Evolutionary conservation across 306 rosid species (phyloP).

Genomic region (Leucaena leucocephala): DNA sequence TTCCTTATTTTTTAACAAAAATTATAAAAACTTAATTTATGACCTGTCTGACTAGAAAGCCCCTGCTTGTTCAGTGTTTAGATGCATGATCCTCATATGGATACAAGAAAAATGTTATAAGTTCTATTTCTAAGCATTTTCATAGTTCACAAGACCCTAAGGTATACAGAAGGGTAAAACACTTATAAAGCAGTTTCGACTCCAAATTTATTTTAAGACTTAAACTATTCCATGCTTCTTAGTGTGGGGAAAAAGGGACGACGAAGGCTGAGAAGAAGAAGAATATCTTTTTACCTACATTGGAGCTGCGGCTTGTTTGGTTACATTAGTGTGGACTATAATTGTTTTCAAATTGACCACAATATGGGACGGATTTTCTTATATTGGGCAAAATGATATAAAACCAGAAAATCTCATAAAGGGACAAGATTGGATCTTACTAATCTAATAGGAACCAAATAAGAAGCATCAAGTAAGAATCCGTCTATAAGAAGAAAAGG

Average conservation of each 20-base stretch:
- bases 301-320: background rate
- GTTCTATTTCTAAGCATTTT: conserved; percentile 18
- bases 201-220: background rate
- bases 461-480: conserved; percentile 35
- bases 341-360: conserved; percentile 23
- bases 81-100: conserved; percentile 21
- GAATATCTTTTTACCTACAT: background rate
- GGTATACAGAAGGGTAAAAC: background rate
- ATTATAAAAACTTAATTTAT: conserved; percentile 15
- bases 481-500: conserved; percentile 31
- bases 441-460: conserved; percentile 25
- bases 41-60: background rate
- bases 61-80: conserved; percentile 33
- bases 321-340: background rate
- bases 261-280: background rate
- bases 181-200: background rate
- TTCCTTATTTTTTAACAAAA: background rate
- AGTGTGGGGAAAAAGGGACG: background rate
- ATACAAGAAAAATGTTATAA: conserved; percentile 12
- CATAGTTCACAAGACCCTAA: background rate
- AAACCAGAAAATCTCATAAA: conserved; percentile 35
- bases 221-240: background rate
- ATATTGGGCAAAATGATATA: conserved; percentile 2
- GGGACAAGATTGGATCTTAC: background rate
- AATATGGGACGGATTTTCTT: conserved; percentile 31